phyloP scores from a whole-genome alignment of 208 protist species.

The Leishmania arabica region DNA sequence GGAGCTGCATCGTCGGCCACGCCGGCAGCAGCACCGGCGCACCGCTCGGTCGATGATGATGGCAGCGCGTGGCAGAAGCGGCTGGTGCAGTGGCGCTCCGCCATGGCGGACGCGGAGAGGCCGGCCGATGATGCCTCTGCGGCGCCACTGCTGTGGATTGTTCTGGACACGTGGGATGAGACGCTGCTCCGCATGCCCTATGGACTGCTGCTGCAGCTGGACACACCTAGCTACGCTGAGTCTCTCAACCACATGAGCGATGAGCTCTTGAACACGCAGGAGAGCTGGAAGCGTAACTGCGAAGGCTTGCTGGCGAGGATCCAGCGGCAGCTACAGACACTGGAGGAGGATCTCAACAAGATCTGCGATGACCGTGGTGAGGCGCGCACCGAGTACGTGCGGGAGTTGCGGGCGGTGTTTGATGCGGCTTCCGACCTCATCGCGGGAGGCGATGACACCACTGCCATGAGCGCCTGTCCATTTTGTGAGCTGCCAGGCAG shows the following conservation, averaged over 20 bases:
- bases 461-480: constrained; percentile 12
- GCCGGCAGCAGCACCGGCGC: no score
- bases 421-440: constrained; percentile 26
- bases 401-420: constrained; percentile 23
- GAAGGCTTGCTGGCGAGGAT: neutral
- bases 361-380: constrained; percentile 9
- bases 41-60: neutral
- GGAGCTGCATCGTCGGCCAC: neutral
- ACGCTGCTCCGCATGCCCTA: constrained; percentile 55
- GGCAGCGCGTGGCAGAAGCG: constrained; percentile 11
- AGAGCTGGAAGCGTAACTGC: constrained; percentile 18
- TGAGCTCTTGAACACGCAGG: constrained; percentile 37
- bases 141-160: constrained; percentile 51
- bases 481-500: neutral
- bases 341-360: constrained; percentile 31
- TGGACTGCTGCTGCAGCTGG: constrained; percentile 51
- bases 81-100: constrained; percentile 35
- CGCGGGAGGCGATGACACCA: constrained; percentile 35
- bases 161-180: constrained; percentile 75
- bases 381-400: constrained; percentile 12
- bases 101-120: constrained; percentile 22
- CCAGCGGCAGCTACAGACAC: constrained; percentile 19
- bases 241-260: constrained; percentile 38
- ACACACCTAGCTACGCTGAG: constrained; percentile 39
- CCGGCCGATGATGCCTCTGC: constrained; percentile 24